These are phyloP conservation scores for Dryadomyces quercus-mongolicae DNA, from an alignment of 2,329 filamentous ascomycete species.

Conservation along the genomic window DNA sequence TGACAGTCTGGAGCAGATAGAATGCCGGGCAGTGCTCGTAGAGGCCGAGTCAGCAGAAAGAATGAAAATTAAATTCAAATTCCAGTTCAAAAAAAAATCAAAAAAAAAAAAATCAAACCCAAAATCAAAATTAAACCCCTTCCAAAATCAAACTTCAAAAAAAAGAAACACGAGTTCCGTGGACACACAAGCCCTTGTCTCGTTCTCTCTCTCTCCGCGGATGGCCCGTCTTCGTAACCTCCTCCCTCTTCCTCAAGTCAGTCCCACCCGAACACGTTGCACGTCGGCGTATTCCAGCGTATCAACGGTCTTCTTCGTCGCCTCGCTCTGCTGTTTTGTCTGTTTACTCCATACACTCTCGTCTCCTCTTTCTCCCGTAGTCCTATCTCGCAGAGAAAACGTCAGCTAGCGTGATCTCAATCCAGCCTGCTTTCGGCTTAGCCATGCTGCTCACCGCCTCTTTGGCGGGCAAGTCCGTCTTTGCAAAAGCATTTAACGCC, in stretches of 20 bases:
- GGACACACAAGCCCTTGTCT: not conserved
- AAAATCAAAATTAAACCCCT: too few species aligned
- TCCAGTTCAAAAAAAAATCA: too few species aligned
- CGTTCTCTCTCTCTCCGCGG: not conserved
- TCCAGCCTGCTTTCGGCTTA: constrained; percentile 8
- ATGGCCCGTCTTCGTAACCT: too few species aligned
- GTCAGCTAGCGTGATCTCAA: constrained; percentile 8
- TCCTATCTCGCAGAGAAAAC: not conserved
- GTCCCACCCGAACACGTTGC: constrained; percentile 1
- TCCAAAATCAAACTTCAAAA: too few species aligned
- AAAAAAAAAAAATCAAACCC: too few species aligned
- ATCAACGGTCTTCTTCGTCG: too few species aligned
- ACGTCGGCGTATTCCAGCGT: not conserved
- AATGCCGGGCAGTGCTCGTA: too few species aligned
- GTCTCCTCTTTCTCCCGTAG: too few species aligned
- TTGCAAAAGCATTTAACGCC: not conserved
- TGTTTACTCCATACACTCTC: not conserved
- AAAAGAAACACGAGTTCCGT: too few species aligned
- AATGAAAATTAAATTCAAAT: too few species aligned
- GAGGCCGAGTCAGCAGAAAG: too few species aligned
- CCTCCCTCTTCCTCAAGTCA: not conserved
- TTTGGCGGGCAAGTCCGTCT: not conserved
- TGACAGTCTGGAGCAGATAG: too few species aligned
- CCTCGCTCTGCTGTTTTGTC: not conserved
- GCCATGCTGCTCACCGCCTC: constrained; percentile 10